Base-by-base conservation (phyloP, 768 basidiomycete genomes). In the Phlebiopsis gigantea region DNA sequence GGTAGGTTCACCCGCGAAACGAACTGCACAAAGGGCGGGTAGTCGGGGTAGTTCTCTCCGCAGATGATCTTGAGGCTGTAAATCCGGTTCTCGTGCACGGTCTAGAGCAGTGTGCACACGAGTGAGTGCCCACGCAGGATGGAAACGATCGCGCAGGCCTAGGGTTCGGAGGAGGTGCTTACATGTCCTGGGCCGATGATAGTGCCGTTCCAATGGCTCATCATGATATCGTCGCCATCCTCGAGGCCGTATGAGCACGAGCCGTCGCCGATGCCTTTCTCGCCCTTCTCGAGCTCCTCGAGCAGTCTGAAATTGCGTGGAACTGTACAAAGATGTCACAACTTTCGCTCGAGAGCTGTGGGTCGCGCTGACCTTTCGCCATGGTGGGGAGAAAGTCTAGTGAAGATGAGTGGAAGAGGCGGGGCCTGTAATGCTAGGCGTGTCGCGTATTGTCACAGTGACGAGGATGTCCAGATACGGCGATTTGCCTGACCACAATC, bases 121-220 rank as follows among this genome's bases (percentile, higher is more conserved):
- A 30, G 56, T 47, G 24, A 57, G 34, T 47, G 17, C 60, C 61
- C 62, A 53, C 42, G 53, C 25, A 41, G 43, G 58, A 61, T 58
- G 59, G n/a, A 24, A 14, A 17, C 53, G 58, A 62, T 62, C 60
- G 26, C 31, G 19, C 5, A 28, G 10, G n/a, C 1, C 19, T 2
- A 17, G 49, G 46, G 46, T 25, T 30, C 44, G 56, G 51, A 22
- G 25, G 19, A 57, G 90, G 34, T 39, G 17, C 34, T 59, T 71
- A 95, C 93, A 73, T 99, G 95, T 51, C 95, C 95, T 29, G 97
- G 97, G 8, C 97, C 97, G 60, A 99, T 93, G 76, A 99, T 95
- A 21, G 97, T 99, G 50, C 97, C 96, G 68, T 97, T 98, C 97
- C 97, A 99, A 71, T 92, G 80, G 74, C 83, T 88, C 95, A 99